Conservation (phyloP, 306 rosid genomes). For the Dryas octopetala region DNA sequence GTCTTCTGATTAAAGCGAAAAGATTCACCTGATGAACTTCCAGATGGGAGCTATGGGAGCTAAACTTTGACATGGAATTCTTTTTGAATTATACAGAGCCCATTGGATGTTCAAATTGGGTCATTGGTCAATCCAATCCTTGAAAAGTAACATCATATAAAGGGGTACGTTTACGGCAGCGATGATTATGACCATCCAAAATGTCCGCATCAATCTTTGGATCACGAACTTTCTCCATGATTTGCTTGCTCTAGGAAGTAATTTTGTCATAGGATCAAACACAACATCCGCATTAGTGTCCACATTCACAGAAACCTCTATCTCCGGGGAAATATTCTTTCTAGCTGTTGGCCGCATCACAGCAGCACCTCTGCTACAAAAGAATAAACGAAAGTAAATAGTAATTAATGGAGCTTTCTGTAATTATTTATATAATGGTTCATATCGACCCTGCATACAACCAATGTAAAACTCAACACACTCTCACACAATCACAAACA, state of each 20-base stretch:
- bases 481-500: no score
- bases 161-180: slow-evolving; percentile 78
- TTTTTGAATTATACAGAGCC: background rate
- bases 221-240: slow-evolving; percentile 49
- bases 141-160: slow-evolving; percentile 76
- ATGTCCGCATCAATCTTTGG: slow-evolving; percentile 61
- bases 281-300: slow-evolving; percentile 42
- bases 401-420: background rate
- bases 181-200: slow-evolving; percentile 51
- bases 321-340: slow-evolving; percentile 46
- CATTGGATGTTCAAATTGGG: background rate
- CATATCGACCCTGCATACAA: background rate
- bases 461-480: no score
- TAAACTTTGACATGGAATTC: background rate
- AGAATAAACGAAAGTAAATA: slow-evolving; percentile 1
- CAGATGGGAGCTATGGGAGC: background rate
- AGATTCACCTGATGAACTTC: slow-evolving; percentile 17
- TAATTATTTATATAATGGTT: background rate
- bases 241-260: slow-evolving; percentile 49
- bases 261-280: slow-evolving; percentile 40
- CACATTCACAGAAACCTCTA: slow-evolving; percentile 46
- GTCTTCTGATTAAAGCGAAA: background rate
- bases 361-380: slow-evolving; percentile 59
- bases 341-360: slow-evolving; percentile 69
- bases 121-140: slow-evolving; percentile 83